Evolutionary conservation across 441 rosid genomes (phyloP), one percentile per base, ranked within the genome.

Genomic region (Bocquillonia castaneifolia): DNA sequence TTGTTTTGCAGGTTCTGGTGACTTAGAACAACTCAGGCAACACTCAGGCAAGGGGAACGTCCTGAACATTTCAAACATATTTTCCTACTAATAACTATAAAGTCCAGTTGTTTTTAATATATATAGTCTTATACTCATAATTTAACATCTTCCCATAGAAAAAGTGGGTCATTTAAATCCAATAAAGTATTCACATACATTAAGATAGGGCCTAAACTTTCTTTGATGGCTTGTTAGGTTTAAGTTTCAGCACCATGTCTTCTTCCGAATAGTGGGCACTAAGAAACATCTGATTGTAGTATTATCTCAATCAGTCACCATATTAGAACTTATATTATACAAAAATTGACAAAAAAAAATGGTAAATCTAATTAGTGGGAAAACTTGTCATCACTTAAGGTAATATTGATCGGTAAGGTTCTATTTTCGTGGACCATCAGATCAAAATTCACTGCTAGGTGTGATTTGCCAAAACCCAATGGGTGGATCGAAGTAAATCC

Each of bases 381-480:
- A 2, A 48, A 66, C 40, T 48, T 14, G 25, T 29, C 14, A 31
- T 29, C 22, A 76, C 94, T 75, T 74, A 91, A 96, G 22, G 94
- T 87, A 10, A 93, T 84, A 76, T 83, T 86, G 62, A 64, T 75
- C 2, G 97, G 97, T 85, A 45, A 93, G 86, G 63, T 86, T 85
- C 68, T 93, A 97, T 77, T 93, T 91, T 28, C 77, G 79, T 2
- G 85, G 90, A 44, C 98, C 98, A 12, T 93, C 98, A 0, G 96
- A 80, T 66, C 93, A 80, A 69, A 89, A 93, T 81, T 93, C 98
- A 32, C 81, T 74, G 53, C 93, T 89, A 22, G 98, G 98, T 37
- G 88, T 91, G 69, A 91, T 93, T 68, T 86, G 93, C 98, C 96
- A 93, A 74, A 82, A 86, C 42, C 98, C 98, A 28, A 85, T 64